Evolutionary conservation across 805 yeast genomes (phyloP).

Genomic region (Yarrowia phangngaensis): DNA sequence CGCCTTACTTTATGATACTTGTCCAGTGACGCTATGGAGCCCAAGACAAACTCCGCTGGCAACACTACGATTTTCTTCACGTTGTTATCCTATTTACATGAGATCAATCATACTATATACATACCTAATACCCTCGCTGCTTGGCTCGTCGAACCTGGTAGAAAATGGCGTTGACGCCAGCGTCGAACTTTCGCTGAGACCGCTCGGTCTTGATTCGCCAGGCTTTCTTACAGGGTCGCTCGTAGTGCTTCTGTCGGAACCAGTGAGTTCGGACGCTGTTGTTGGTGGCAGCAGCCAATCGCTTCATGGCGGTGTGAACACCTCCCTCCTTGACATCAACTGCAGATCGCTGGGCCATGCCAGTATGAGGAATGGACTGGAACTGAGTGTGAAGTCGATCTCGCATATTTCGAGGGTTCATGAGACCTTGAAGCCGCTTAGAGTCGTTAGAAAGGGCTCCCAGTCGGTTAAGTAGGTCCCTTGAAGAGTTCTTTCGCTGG

Average conservation of each 20-base stretch:
- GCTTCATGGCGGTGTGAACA: conserved; percentile 7
- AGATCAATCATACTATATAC: conserved; percentile 17
- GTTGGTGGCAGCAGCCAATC: conserved; percentile 1
- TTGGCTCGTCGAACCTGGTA: conserved; percentile 27
- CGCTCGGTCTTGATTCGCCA: conserved; percentile 27
- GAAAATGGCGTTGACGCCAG: conserved; percentile 12
- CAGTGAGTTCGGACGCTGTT: neutral
- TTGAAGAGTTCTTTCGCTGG: conserved; percentile 14
- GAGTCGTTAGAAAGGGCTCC: conserved; percentile 26
- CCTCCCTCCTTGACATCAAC: conserved; percentile 24
- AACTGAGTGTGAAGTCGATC: conserved; percentile 13
- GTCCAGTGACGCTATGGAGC: too few species aligned
- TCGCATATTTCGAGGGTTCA: conserved; percentile 17
- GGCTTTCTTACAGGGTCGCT: conserved; percentile 23
- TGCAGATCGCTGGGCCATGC: conserved; percentile 20
- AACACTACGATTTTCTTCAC: neutral
- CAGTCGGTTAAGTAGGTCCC: conserved; percentile 19
- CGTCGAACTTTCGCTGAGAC: conserved; percentile 24
- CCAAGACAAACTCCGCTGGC: too few species aligned
- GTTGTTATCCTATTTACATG: too few species aligned
- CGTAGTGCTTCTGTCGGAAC: conserved; percentile 20
- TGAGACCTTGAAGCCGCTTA: conserved; percentile 22
- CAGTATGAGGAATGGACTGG: conserved; percentile 25
- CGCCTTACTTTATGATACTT: too few species aligned
- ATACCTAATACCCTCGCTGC: conserved; percentile 21